Percentiles rank a stretch among this genome's conserved stretches.
phyloP scores from a whole-genome alignment of 192 early-diverging fungal species.

The Coemansia sp. region DNA sequence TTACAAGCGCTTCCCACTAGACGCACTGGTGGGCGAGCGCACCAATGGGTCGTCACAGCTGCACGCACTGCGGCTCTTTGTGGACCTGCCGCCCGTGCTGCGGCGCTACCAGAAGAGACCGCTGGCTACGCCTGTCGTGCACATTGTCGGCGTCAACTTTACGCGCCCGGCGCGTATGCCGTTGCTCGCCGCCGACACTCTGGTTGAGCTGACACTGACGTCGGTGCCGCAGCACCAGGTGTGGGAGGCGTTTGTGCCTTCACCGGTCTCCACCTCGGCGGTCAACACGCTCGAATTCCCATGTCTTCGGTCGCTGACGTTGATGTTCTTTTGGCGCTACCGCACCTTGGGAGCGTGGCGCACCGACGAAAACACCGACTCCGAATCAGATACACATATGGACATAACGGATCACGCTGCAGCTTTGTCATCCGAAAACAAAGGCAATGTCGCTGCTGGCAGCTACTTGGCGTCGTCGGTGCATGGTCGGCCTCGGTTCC shows the following conservation, averaged over 20 bases:
- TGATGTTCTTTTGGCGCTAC: slow-evolving; percentile 4
- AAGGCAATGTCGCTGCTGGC: neutral
- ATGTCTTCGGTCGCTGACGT: slow-evolving; percentile 6
- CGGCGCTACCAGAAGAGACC: neutral
- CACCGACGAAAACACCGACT: neutral
- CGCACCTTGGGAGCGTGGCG: neutral
- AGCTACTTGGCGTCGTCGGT: neutral
- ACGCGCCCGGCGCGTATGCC: neutral
- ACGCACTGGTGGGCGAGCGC: slow-evolving; percentile 12
- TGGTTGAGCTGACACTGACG: slow-evolving; percentile 7
- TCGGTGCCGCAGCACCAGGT: neutral
- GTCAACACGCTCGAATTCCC: slow-evolving; percentile 3
- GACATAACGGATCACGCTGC: neutral
- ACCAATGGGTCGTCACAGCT: neutral
- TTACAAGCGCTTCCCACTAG: slow-evolving; percentile 1
- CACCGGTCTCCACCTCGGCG: neutral
- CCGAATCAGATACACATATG: neutral
- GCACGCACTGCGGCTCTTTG: neutral
- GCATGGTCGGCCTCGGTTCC: slow-evolving; percentile 11
- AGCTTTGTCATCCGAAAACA: neutral
- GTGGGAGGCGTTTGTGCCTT: slow-evolving; percentile 4
- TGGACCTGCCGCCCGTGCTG: slow-evolving; percentile 1
- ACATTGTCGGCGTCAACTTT: neutral
- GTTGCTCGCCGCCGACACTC: neutral
- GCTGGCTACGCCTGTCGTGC: neutral